phyloP scores from a whole-genome alignment of 208 protist species.

The Wallacemonas sp. region DNA sequence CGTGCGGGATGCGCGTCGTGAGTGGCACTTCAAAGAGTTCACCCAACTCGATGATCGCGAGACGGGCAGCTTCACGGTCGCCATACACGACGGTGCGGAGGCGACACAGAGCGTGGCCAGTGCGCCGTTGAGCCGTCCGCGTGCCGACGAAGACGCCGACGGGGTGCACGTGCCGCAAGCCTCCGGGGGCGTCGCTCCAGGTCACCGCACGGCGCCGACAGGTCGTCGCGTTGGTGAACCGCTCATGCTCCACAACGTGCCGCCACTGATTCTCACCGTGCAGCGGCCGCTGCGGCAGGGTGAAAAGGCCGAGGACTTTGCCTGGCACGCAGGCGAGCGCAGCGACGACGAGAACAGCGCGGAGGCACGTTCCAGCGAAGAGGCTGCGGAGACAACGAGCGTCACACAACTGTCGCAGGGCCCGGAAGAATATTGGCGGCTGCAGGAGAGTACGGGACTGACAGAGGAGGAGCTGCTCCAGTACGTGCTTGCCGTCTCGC shows the following conservation, averaged over 20 bases:
- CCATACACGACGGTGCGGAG: slow-evolving; percentile 27
- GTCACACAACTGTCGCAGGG: too few species aligned
- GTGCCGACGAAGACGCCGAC: too few species aligned
- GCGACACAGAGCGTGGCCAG: slow-evolving; percentile 7
- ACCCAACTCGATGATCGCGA: slow-evolving; percentile 30
- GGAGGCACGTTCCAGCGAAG: slow-evolving; percentile 17
- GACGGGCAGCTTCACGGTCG: slow-evolving; percentile 52
- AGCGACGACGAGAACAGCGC: slow-evolving; percentile 23
- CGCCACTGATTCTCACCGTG: slow-evolving; percentile 2
- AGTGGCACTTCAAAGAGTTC: slow-evolving; percentile 69
- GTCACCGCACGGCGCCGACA: neutral
- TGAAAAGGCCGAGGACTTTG: neutral
- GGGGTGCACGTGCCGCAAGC: too few species aligned
- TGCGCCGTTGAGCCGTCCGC: slow-evolving; percentile 7
- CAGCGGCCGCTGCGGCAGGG: neutral
- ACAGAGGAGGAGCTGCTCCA: slow-evolving; percentile 31
- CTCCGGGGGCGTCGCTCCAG: too few species aligned
- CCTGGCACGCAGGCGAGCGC: slow-evolving; percentile 11
- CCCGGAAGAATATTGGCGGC: neutral
- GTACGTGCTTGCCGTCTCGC: slow-evolving; percentile 36
- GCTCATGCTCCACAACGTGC: slow-evolving; percentile 9
- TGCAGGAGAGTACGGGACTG: slow-evolving; percentile 17
- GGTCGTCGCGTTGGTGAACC: neutral
- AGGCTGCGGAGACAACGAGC: slow-evolving; percentile 15
- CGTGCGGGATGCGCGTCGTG: slow-evolving; percentile 59